These are phyloP conservation scores for Penicillium canescens DNA, from an alignment of 495 filamentous ascomycete species.

Conservation along the genomic window DNA sequence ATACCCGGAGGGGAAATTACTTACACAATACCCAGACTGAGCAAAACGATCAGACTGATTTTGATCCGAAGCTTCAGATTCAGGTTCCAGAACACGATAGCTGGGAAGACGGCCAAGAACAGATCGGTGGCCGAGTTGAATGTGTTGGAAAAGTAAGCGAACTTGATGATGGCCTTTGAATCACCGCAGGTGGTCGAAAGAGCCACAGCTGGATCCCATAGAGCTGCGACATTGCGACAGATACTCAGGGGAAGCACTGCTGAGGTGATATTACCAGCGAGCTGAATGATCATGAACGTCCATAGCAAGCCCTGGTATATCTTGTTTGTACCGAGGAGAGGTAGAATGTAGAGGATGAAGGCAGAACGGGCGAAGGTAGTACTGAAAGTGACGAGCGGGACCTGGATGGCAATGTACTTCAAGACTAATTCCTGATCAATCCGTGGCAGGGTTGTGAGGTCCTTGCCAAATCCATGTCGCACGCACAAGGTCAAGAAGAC, in stretches of 20 bases:
- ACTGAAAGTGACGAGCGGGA: slow-evolving; percentile 35
- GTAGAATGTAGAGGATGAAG: slow-evolving; percentile 36
- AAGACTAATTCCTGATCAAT: slow-evolving; percentile 20
- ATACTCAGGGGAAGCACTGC: slow-evolving; percentile 33
- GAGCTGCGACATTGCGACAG: slow-evolving; percentile 24
- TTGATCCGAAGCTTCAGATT: slow-evolving; percentile 41
- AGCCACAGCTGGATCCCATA: slow-evolving; percentile 25
- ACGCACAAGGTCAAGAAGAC: slow-evolving; percentile 29
- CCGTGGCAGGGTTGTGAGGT: slow-evolving; percentile 15
- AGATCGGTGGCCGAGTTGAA: slow-evolving; percentile 43
- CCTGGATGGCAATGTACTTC: slow-evolving; percentile 33
- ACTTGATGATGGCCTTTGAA: slow-evolving; percentile 22
- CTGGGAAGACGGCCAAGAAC: slow-evolving; percentile 42
- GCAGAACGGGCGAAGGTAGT: slow-evolving; percentile 34
- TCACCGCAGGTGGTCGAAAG: slow-evolving; percentile 30
- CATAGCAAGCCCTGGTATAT: slow-evolving; percentile 28
- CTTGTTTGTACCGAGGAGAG: slow-evolving; percentile 30
- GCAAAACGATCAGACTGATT: slow-evolving; percentile 37
- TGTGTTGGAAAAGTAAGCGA: slow-evolving; percentile 38
- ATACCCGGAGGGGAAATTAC: slow-evolving; percentile 1
- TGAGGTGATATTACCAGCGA: slow-evolving; percentile 30
- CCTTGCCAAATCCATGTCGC: slow-evolving; percentile 30
- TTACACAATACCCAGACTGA: slow-evolving; percentile 43
- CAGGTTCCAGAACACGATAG: slow-evolving; percentile 46
- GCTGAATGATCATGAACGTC: slow-evolving; percentile 25